These are phyloP conservation scores for Taiwanofungus camphoratus DNA, from an alignment of 1,284 basidiomycete species.

Conservation along the genomic window DNA sequence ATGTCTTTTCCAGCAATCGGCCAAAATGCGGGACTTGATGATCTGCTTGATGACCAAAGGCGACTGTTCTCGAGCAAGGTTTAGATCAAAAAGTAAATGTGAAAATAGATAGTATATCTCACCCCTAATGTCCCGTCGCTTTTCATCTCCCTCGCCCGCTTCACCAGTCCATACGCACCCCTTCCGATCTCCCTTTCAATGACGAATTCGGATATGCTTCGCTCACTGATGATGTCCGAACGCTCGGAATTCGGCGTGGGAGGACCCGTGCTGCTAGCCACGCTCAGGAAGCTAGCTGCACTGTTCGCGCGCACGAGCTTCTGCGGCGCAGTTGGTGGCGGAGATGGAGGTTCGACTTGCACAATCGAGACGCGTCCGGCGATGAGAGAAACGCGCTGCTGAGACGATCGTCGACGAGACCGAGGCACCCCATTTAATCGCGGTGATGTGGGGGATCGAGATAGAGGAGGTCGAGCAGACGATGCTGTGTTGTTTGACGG, in stretches of 20 bases:
- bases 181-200: slow-evolving; percentile 87
- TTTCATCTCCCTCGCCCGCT: slow-evolving; percentile 78
- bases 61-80: slow-evolving; percentile 34
- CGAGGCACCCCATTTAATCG: slow-evolving; percentile 35
- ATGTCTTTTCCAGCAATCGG: slow-evolving; percentile 99
- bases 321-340: slow-evolving; percentile 50
- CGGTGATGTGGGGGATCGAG: slow-evolving; percentile 38
- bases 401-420: slow-evolving; percentile 68
- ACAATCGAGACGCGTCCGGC: slow-evolving; percentile 74
- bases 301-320: slow-evolving; percentile 58
- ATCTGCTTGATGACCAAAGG: slow-evolving; percentile 94
- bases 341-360: slow-evolving; percentile 61
- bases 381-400: slow-evolving; percentile 75
- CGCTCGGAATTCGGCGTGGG: slow-evolving; percentile 51
- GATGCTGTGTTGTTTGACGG: slow-evolving; percentile 4
- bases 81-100: slow-evolving; percentile 3
- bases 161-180: slow-evolving; percentile 97
- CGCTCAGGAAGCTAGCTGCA: slow-evolving; percentile 54
- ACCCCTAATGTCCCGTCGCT: slow-evolving; percentile 78
- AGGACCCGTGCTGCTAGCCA: slow-evolving; percentile 51
- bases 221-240: slow-evolving; percentile 48
- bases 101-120: slow-evolving; percentile 29
- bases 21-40: slow-evolving; percentile 96
- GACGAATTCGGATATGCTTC: slow-evolving; percentile 72
- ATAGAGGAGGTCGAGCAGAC: slow-evolving; percentile 18